Percentiles rank a stretch among this genome's conserved stretches.
Evolutionary conservation across 106 monocot genomes (phyloP).

Genomic region (Dendrobium officinale): DNA sequence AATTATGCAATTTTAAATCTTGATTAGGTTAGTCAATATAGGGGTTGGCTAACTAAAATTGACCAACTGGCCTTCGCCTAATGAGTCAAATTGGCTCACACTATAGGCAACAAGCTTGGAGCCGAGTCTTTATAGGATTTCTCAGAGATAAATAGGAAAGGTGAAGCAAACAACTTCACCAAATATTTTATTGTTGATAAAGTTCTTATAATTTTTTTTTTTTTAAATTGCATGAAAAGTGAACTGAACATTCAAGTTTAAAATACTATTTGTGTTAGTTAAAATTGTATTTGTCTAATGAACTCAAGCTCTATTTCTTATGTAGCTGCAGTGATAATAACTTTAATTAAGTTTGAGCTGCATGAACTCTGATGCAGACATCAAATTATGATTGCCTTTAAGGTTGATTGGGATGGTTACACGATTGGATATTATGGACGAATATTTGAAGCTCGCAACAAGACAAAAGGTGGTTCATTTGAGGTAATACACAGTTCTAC

Average conservation of each 20-base stretch:
- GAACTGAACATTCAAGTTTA: not conserved
- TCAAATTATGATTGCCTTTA: constrained; percentile 45
- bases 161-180: not conserved
- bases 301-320: not conserved
- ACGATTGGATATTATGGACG: constrained; percentile 99
- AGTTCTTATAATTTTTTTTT: not conserved
- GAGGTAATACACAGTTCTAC: constrained; percentile 42
- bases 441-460: constrained; percentile 99
- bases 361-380: constrained; percentile 39
- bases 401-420: constrained; percentile 99
- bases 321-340: not conserved
- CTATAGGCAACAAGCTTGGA: no score
- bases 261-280: not conserved
- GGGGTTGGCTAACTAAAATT: no score
- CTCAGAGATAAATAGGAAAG: not conserved
- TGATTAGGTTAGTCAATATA: no score
- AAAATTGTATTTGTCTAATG: not conserved
- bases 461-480: constrained; percentile 98
- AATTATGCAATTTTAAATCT: no score
- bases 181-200: not conserved
- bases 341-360: constrained; percentile 9
- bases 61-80: no score
- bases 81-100: no score
- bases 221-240: not conserved
- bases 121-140: no score